Evolutionary conservation across 2,329 filamentous ascomycete genomes (phyloP).

Genomic region (Ophiostoma sp.): DNA sequence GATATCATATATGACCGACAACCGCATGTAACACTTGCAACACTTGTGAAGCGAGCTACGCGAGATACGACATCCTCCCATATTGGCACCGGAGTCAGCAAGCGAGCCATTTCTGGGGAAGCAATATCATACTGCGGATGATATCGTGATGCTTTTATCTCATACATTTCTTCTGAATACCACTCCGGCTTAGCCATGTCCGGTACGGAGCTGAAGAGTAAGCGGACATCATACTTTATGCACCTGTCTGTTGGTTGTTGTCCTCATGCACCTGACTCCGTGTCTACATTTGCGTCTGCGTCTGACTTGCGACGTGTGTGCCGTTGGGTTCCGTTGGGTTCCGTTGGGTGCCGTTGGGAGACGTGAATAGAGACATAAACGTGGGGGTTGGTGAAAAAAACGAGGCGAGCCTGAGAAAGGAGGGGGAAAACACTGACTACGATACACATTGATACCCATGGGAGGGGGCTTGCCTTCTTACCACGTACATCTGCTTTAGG

Average conservation of each 20-base stretch:
- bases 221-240: background rate
- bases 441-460: background rate
- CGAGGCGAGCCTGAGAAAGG: conserved; percentile 25
- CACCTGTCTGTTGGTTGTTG: background rate
- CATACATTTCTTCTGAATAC: too few relatives aligned
- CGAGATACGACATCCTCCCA: background rate
- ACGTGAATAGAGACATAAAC: background rate
- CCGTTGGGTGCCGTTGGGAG: background rate
- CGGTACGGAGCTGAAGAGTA: background rate
- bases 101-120: too few relatives aligned
- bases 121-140: too few relatives aligned
- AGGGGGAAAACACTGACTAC: background rate
- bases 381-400: background rate
- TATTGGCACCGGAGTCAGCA: background rate
- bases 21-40: background rate
- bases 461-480: too few relatives aligned
- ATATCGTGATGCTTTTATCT: too few relatives aligned
- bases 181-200: too few relatives aligned
- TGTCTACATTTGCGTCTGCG: background rate
- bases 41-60: conserved; percentile 5
- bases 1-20: background rate
- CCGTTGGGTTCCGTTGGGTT: background rate
- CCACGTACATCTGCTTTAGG: background rate
- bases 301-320: too few relatives aligned
- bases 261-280: background rate